These are phyloP conservation scores for Fusarium devonianum DNA, from an alignment of 2,329 filamentous ascomycete genomes.

Conservation along the genomic window DNA sequence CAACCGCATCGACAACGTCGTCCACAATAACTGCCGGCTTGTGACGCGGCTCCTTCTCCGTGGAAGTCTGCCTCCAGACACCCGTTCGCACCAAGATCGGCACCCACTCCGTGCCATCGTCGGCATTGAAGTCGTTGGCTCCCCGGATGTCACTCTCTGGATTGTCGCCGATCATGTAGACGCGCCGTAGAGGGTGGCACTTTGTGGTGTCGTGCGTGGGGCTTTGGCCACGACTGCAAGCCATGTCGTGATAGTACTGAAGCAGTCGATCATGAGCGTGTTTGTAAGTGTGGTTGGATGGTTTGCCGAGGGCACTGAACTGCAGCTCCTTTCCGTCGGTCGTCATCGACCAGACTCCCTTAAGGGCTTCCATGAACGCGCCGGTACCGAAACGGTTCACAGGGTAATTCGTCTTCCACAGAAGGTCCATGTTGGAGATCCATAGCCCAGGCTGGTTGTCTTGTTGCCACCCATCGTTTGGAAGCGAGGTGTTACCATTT, in stretches of 20 bases:
- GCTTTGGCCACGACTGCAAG: slow-evolving; percentile 23
- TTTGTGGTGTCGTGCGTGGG: slow-evolving; percentile 19
- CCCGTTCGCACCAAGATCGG: slow-evolving; percentile 82
- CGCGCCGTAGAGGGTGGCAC: slow-evolving; percentile 67
- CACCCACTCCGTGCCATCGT: slow-evolving; percentile 74
- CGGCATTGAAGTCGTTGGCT: slow-evolving; percentile 76
- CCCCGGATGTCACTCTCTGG: slow-evolving; percentile 90
- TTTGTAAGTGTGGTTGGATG: slow-evolving; percentile 76
- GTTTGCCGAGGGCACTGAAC: slow-evolving; percentile 82
- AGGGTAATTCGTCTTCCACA: slow-evolving; percentile 87
- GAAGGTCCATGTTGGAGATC: slow-evolving; percentile 89
- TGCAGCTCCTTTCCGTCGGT: slow-evolving; percentile 69
- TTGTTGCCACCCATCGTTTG: slow-evolving; percentile 80
- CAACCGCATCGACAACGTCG: slow-evolving; percentile 78
- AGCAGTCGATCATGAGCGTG: slow-evolving; percentile 80
- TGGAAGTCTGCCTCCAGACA: slow-evolving; percentile 64
- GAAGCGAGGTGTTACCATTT: slow-evolving; percentile 70
- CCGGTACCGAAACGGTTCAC: slow-evolving; percentile 90
- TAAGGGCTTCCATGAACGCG: slow-evolving; percentile 82
- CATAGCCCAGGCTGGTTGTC: slow-evolving; percentile 82
- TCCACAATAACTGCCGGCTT: slow-evolving; percentile 71
- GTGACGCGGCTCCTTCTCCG: slow-evolving; percentile 60
- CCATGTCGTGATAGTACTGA: slow-evolving; percentile 47
- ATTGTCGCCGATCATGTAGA: slow-evolving; percentile 96
- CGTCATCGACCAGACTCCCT: slow-evolving; percentile 78